phyloP scores from a whole-genome alignment of 164 flowering plant species.

The Vitis labrusca region DNA sequence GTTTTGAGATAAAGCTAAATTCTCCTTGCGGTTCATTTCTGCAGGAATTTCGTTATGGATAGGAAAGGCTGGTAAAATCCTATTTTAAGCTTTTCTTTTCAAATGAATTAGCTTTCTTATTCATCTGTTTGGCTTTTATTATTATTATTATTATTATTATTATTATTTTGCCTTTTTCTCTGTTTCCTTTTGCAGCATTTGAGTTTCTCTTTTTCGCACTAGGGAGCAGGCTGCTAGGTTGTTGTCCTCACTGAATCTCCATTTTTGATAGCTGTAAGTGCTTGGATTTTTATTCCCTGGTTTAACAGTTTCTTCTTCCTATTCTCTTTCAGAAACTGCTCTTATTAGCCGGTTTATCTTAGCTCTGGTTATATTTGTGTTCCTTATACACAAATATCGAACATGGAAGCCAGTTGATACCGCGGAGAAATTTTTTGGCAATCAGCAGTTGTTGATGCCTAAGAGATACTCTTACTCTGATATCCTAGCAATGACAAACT shows the following conservation, averaged over 20 bases:
- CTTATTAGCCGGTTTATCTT: too few species aligned
- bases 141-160: too few species aligned
- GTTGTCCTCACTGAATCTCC: neutral
- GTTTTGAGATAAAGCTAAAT: neutral
- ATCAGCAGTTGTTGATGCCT: neutral
- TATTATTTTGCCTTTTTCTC: neutral
- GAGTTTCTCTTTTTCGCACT: neutral
- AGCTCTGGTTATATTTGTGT: neutral
- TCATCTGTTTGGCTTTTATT: too few species aligned
- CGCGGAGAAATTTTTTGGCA: neutral
- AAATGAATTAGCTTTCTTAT: too few species aligned
- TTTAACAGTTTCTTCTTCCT: too few species aligned
- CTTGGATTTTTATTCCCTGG: too few species aligned
- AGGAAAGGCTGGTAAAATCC: too few species aligned
- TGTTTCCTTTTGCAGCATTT: neutral
- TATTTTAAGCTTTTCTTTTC: neutral
- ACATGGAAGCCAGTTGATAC: neutral
- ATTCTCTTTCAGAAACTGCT: too few species aligned
- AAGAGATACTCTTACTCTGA: slow-evolving; percentile 10
- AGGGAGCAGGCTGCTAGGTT: neutral
- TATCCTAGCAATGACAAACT: slow-evolving; percentile 2
- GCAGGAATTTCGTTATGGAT: too few species aligned
- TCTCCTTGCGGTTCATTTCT: too few species aligned
- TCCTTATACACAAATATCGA: slow-evolving; percentile 11
- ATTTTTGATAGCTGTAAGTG: neutral